These are phyloP conservation scores for Sporothrix pallida DNA, from an alignment of 2,329 filamentous ascomycete species.

Conservation along the genomic window DNA sequence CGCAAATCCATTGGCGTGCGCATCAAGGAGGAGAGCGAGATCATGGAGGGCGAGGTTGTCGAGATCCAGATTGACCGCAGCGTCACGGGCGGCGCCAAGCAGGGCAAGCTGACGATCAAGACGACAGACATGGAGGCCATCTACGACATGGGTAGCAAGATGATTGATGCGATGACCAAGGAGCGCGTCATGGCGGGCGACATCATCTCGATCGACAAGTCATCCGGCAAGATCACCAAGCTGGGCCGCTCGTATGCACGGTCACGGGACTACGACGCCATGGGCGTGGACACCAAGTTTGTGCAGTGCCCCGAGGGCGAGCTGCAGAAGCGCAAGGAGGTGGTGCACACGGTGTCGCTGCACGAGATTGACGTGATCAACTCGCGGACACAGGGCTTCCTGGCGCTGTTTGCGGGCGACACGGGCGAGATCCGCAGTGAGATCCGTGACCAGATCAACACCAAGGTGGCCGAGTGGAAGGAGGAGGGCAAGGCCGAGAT, in stretches of 20 bases:
- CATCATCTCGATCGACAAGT: slow-evolving; percentile 98
- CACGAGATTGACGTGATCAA: slow-evolving; percentile 99
- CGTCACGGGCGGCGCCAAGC: slow-evolving; percentile 94
- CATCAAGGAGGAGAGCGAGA: slow-evolving; percentile 98
- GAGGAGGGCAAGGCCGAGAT: slow-evolving; percentile 99
- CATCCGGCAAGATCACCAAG: slow-evolving; percentile 96
- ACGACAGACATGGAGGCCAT: slow-evolving; percentile 99
- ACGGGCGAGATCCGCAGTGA: slow-evolving; percentile 97
- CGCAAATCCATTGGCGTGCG: slow-evolving; percentile 96
- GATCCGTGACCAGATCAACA: slow-evolving; percentile 98
- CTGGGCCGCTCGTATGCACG: slow-evolving; percentile 92
- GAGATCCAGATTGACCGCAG: slow-evolving; percentile 98
- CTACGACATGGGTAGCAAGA: slow-evolving; percentile 99
- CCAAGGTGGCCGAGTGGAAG: slow-evolving; percentile 98
- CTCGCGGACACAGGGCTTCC: slow-evolving; percentile 95
- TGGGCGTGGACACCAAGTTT: slow-evolving; percentile 98
- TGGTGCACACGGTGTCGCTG: slow-evolving; percentile 93
- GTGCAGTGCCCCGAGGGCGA: slow-evolving; percentile 97
- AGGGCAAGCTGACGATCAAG: slow-evolving; percentile 99
- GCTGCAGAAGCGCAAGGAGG: slow-evolving; percentile 94
- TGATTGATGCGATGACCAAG: slow-evolving; percentile 99
- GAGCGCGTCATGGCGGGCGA: slow-evolving; percentile 99
- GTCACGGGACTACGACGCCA: slow-evolving; percentile 97
- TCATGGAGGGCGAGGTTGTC: slow-evolving; percentile 98
- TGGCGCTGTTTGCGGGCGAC: slow-evolving; percentile 96